Evolutionary conservation across 2,329 filamentous ascomycete species (phyloP).

Genomic region (Trichoderma semiorbis): DNA sequence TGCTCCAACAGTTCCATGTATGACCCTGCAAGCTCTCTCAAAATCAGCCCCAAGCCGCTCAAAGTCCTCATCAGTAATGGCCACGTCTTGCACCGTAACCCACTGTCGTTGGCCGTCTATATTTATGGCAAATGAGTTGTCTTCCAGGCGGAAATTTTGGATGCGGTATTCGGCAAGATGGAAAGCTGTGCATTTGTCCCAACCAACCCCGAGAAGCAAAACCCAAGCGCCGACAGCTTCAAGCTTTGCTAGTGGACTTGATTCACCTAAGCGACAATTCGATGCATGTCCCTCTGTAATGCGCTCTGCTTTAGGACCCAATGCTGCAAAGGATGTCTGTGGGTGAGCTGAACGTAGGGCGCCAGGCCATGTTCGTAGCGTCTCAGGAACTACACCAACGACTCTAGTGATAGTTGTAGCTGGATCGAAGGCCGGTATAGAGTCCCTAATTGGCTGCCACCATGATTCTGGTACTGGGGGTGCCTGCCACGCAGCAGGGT

Average conservation of each 20-base stretch:
- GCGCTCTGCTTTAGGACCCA: constrained; percentile 11
- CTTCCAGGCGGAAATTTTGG: not conserved
- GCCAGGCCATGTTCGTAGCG: constrained; percentile 21
- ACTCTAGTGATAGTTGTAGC: constrained; percentile 1
- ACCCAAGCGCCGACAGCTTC: not conserved
- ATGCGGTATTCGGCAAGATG: not conserved
- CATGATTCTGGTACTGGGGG: constrained; percentile 21
- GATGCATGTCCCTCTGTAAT: not conserved
- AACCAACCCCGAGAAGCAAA: not conserved
- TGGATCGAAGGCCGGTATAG: constrained; percentile 18
- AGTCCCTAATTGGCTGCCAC: constrained; percentile 21
- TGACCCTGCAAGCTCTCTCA: not conserved
- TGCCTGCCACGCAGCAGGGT: constrained; percentile 18
- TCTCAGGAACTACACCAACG: constrained; percentile 21
- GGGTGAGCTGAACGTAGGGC: constrained; percentile 21
- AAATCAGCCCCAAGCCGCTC: not conserved
- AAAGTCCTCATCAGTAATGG: not conserved
- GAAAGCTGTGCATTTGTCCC: not conserved
- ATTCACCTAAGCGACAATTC: not conserved
- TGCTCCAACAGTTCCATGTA: not conserved
- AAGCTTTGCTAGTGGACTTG: not conserved
- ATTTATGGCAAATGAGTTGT: not conserved
- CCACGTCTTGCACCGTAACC: not conserved
- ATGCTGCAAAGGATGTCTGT: constrained; percentile 21
- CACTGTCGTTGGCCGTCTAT: not conserved